Percentiles rank a stretch among this genome's conserved stretches.
phyloP scores from a whole-genome alignment of 1,284 basidiomycete genomes.

The Vanrija pseudolonga region DNA sequence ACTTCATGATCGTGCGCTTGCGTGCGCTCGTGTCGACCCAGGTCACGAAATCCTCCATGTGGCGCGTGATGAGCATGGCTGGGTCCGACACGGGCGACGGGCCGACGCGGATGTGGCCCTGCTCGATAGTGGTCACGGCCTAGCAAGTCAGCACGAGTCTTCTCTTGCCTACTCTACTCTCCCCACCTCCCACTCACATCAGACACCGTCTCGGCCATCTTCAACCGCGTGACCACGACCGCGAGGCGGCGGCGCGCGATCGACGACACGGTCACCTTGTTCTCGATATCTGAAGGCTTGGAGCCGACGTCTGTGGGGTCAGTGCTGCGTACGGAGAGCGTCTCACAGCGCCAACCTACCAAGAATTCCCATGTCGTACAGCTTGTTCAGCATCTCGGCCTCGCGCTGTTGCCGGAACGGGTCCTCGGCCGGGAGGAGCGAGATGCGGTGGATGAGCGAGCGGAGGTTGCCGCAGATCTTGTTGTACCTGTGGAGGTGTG shows the following conservation, averaged over 20 bases:
- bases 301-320: slow-evolving; percentile 50
- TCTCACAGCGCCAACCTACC: slow-evolving; percentile 31
- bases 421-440: slow-evolving; percentile 83
- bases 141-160: slow-evolving; percentile 37
- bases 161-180: not conserved
- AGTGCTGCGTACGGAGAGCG: not conserved
- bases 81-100: slow-evolving; percentile 95
- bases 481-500: slow-evolving; percentile 68
- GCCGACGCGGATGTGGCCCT: slow-evolving; percentile 95
- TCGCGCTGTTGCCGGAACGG: slow-evolving; percentile 84
- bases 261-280: slow-evolving; percentile 90
- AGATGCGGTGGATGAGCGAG: slow-evolving; percentile 79
- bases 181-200: slow-evolving; percentile 61
- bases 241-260: slow-evolving; percentile 89
- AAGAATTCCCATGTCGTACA: slow-evolving; percentile 96
- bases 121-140: slow-evolving; percentile 97
- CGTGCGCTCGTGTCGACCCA: slow-evolving; percentile 98
- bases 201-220: slow-evolving; percentile 94
- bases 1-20: slow-evolving; percentile 90
- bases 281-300: slow-evolving; percentile 87
- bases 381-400: slow-evolving; percentile 80
- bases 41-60: slow-evolving; percentile 99
- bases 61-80: slow-evolving; percentile 91
- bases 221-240: slow-evolving; percentile 85
- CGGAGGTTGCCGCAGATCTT: slow-evolving; percentile 86